Conservation (phyloP, 2,329 filamentous ascomycete genomes). For the Ilyonectria sp. region DNA sequence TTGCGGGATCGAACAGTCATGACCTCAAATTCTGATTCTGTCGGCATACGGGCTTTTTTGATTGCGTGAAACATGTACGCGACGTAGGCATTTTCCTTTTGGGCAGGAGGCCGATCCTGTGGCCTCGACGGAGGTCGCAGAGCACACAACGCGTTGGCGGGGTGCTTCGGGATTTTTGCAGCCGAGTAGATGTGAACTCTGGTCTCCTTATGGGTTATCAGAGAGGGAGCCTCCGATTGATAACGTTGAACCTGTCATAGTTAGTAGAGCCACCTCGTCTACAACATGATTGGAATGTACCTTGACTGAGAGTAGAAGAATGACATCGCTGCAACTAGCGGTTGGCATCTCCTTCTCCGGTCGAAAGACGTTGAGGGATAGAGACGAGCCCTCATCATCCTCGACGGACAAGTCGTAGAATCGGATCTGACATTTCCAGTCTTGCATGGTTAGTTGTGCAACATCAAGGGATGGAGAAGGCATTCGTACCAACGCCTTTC, state of each 20-base stretch:
- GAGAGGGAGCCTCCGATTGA: constrained; percentile 51
- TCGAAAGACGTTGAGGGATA: constrained; percentile 74
- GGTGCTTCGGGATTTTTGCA: constrained; percentile 51
- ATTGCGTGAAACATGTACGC: constrained; percentile 62
- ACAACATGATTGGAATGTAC: constrained; percentile 54
- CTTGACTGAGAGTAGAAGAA: constrained; percentile 67
- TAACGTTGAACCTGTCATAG: constrained; percentile 59
- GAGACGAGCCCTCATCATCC: constrained; percentile 53
- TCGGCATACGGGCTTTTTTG: constrained; percentile 61
- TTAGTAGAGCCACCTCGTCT: constrained; percentile 27
- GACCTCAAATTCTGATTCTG: constrained; percentile 58
- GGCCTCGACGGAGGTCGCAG: constrained; percentile 37
- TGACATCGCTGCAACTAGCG: constrained; percentile 57
- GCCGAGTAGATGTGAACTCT: constrained; percentile 61
- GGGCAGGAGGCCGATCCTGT: constrained; percentile 41
- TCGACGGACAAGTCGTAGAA: constrained; percentile 73
- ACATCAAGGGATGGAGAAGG: neutral
- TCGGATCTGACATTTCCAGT: constrained; percentile 73
- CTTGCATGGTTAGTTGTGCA: constrained; percentile 53
- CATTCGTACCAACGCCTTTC: constrained; percentile 63
- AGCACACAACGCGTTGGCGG: constrained; percentile 54
- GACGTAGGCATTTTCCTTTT: constrained; percentile 60
- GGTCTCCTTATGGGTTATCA: constrained; percentile 62
- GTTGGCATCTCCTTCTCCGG: constrained; percentile 63
- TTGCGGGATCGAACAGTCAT: constrained; percentile 58